Evolutionary conservation across 2,329 filamentous ascomycete genomes (phyloP).

Genomic region (Emergomyces orientalis): DNA sequence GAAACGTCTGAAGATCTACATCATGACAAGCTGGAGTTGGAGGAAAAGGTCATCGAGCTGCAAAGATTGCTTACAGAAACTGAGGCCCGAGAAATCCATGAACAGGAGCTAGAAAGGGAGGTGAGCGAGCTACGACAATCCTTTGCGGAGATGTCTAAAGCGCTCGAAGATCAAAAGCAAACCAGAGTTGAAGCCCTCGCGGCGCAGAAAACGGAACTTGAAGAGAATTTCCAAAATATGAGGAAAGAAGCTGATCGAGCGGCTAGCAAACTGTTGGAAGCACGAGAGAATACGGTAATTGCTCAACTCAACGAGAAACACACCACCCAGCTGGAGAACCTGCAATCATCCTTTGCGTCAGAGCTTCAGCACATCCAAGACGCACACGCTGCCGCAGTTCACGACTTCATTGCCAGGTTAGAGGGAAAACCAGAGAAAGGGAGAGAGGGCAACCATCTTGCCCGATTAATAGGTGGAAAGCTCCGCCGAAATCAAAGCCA

Average conservation of each 20-base stretch:
- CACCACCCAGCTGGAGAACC: neutral
- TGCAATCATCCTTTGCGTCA: neutral
- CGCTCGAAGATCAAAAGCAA: neutral
- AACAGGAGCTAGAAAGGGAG: neutral
- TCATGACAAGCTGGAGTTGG: neutral
- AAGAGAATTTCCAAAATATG: neutral
- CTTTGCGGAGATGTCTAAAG: neutral
- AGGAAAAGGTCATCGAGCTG: neutral
- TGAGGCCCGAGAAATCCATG: neutral
- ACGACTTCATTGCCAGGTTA: constrained; percentile 1
- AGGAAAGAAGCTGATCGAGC: neutral
- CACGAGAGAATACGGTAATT: neutral
- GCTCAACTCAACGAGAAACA: constrained; percentile 2
- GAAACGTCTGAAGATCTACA: neutral
- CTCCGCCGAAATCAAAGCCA: neutral
- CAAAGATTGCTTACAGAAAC: neutral
- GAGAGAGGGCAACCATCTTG: neutral
- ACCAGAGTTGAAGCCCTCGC: neutral
- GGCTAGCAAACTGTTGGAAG: neutral
- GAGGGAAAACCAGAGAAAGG: neutral
- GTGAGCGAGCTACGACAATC: neutral
- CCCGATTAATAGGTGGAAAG: neutral
- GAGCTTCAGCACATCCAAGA: constrained; percentile 4
- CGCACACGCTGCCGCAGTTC: constrained; percentile 3
- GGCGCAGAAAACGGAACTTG: neutral